phyloP scores from a whole-genome alignment of 306 rosid species.

The Castanea mollissima region DNA sequence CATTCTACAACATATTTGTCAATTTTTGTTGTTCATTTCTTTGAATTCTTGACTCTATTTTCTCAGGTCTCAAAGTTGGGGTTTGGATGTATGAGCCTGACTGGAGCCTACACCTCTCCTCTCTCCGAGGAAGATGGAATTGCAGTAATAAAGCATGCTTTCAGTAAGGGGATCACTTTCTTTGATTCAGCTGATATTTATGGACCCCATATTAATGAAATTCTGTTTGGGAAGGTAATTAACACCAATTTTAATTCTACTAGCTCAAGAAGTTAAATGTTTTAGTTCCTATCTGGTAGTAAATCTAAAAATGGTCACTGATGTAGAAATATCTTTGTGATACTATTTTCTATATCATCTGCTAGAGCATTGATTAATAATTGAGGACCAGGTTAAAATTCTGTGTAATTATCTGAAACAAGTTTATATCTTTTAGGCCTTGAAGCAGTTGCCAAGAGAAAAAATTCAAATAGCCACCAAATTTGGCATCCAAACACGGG shows the following conservation, averaged over 20 bases:
- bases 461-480: too few species aligned
- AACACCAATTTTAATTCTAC: too few species aligned
- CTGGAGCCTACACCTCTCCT: slow-evolving; percentile 33
- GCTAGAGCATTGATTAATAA: too few species aligned
- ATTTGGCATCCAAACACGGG: too few species aligned
- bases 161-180: slow-evolving; percentile 36
- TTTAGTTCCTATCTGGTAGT: too few species aligned
- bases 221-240: slow-evolving; percentile 35
- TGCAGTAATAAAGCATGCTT: neutral
- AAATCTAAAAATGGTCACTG: neutral
- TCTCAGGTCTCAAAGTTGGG: slow-evolving; percentile 43
- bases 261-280: too few species aligned
- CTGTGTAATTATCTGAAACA: neutral
- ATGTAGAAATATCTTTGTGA: neutral
- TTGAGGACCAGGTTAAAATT: too few species aligned
- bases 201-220: slow-evolving; percentile 32
- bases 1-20: neutral
- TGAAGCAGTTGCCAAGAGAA: too few species aligned
- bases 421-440: neutral
- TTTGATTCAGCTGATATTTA: slow-evolving; percentile 38
- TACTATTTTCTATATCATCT: too few species aligned
- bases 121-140: slow-evolving; percentile 25
- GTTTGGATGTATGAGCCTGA: slow-evolving; percentile 40
- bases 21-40: neutral
- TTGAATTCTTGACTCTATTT: neutral